Evolutionary conservation across 371 early-diverging fungal genomes (phyloP).

Genomic region (Mucor ambiguus): DNA sequence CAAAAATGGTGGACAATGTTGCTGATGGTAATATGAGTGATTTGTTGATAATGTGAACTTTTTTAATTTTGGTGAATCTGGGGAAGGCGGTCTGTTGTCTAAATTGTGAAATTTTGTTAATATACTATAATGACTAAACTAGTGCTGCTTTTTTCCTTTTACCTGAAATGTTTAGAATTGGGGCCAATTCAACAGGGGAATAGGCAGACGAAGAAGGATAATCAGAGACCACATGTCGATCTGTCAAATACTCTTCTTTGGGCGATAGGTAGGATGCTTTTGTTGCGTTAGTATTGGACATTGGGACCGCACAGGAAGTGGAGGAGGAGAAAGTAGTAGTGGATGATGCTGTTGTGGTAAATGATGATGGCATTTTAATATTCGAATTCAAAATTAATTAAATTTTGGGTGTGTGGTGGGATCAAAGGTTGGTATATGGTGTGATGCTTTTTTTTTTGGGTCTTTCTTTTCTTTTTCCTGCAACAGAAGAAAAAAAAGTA

Average conservation of each 20-base stretch:
- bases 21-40: slow-evolving; percentile 7
- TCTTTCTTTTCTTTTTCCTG: slow-evolving; percentile 1
- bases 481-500: not conserved
- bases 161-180: slow-evolving; percentile 24
- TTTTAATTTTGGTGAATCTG: slow-evolving; percentile 28
- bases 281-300: slow-evolving; percentile 19
- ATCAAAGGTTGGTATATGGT: slow-evolving; percentile 14
- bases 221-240: slow-evolving; percentile 18
- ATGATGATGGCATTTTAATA: slow-evolving; percentile 1
- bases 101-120: not conserved
- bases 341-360: slow-evolving; percentile 14
- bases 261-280: slow-evolving; percentile 4
- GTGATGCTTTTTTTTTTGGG: slow-evolving; percentile 1
- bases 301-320: not conserved
- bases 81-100: slow-evolving; percentile 36
- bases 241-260: slow-evolving; percentile 14
- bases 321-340: not conserved
- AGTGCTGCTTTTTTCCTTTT: not conserved
- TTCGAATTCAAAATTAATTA: slow-evolving; percentile 2
- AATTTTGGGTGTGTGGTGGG: not conserved
- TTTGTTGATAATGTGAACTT: slow-evolving; percentile 3
- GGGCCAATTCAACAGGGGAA: slow-evolving; percentile 32
- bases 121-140: not conserved
- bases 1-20: slow-evolving; percentile 24
- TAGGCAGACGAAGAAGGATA: slow-evolving; percentile 20